Conservation (phyloP, 345 rosid species). For the Theobroma cacao region DNA sequence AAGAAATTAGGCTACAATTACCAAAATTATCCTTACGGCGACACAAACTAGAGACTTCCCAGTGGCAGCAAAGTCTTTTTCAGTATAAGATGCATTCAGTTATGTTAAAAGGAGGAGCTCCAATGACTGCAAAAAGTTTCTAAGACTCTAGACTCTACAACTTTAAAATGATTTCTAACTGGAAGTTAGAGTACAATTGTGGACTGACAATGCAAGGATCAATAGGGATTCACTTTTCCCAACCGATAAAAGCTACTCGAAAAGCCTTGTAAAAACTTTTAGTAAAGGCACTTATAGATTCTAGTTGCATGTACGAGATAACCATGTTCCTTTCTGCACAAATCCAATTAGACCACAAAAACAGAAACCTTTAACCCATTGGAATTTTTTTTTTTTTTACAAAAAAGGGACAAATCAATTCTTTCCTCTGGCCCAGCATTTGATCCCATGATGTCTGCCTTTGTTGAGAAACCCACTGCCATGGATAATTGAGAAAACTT, state of each 20-base stretch:
- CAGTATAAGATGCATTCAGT: neutral
- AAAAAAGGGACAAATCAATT: slow-evolving; percentile 7
- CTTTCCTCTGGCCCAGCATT: slow-evolving; percentile 25
- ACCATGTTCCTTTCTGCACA: slow-evolving; percentile 9
- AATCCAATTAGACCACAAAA: slow-evolving; percentile 3
- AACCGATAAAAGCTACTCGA: slow-evolving; percentile 16
- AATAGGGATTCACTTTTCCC: slow-evolving; percentile 19
- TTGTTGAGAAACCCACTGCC: slow-evolving; percentile 23
- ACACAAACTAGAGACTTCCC: too few relatives aligned
- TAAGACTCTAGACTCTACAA: neutral
- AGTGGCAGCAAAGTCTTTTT: slow-evolving; percentile 1
- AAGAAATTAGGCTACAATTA: neutral
- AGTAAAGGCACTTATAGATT: neutral
- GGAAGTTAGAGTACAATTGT: slow-evolving; percentile 16
- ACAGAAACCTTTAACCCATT: neutral
- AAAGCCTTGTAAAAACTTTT: slow-evolving; percentile 4
- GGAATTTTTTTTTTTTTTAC: neutral
- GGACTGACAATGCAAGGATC: slow-evolving; percentile 24
- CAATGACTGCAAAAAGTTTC: neutral
- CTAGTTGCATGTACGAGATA: neutral
- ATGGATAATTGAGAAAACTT: slow-evolving; percentile 19
- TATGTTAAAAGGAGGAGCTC: neutral
- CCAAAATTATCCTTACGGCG: neutral
- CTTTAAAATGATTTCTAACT: neutral
- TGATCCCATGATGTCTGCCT: slow-evolving; percentile 50